Conservation (phyloP, 768 basidiomycete species). For the Russula olivacea region DNA sequence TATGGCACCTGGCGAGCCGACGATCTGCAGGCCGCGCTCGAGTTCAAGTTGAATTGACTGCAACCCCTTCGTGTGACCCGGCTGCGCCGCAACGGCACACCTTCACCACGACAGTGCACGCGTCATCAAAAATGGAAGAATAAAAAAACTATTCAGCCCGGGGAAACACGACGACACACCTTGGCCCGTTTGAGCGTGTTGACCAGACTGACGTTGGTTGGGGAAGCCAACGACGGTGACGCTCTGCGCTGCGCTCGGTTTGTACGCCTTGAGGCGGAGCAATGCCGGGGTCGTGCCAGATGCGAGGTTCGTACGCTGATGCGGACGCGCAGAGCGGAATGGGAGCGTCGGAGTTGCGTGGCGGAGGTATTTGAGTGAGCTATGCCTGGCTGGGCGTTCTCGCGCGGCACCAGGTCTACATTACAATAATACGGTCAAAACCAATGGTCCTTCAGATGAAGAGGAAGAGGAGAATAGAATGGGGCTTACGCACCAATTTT, state of each 20-base stretch:
- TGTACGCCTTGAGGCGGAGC: conserved; percentile 78
- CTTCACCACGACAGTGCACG: conserved; percentile 32
- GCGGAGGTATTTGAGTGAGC: conserved; percentile 86
- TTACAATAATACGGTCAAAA: not conserved
- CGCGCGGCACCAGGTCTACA: conserved; percentile 88
- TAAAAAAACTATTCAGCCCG: not conserved
- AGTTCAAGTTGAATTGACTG: conserved; percentile 90
- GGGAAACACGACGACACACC: conserved; percentile 38
- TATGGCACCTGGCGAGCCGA: conserved; percentile 97
- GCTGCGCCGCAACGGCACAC: conserved; percentile 88
- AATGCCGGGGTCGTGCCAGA: conserved; percentile 70
- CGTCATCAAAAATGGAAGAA: not conserved
- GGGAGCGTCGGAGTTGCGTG: conserved; percentile 91
- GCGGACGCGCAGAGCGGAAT: conserved; percentile 74
- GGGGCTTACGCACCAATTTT: conserved; percentile 70
- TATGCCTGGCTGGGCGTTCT: conserved; percentile 87
- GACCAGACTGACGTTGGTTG: conserved; percentile 90
- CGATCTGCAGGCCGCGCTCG: conserved; percentile 85
- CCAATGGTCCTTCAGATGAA: not conserved
- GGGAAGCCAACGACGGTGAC: conserved; percentile 92
- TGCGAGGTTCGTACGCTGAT: conserved; percentile 76
- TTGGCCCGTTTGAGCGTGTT: conserved; percentile 87
- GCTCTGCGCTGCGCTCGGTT: conserved; percentile 55
- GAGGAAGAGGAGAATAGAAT: not conserved
- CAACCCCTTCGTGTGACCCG: conserved; percentile 88